Conservation (phyloP, 345 rosid genomes). For the Euclidium syriacum region DNA sequence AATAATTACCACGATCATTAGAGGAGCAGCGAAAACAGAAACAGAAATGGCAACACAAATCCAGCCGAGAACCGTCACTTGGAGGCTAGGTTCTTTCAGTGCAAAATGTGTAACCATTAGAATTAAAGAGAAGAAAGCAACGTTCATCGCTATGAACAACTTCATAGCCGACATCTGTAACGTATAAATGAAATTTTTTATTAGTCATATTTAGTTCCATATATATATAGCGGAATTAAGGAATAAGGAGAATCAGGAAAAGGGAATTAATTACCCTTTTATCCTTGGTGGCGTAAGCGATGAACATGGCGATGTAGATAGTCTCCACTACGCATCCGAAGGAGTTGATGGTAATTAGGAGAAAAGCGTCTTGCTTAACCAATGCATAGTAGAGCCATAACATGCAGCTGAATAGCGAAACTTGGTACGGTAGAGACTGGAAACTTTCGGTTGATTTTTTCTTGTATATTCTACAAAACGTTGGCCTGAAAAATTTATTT, state of each 20-base stretch:
- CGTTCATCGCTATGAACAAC: slow-evolving; percentile 44
- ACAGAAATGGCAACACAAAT: slow-evolving; percentile 64
- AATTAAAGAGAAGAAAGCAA: slow-evolving; percentile 48
- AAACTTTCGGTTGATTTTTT: slow-evolving; percentile 75
- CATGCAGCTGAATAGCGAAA: slow-evolving; percentile 85
- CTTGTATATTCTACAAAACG: slow-evolving; percentile 63
- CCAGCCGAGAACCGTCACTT: slow-evolving; percentile 70
- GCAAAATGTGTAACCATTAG: slow-evolving; percentile 40
- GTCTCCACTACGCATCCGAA: slow-evolving; percentile 73
- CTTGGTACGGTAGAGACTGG: slow-evolving; percentile 76
- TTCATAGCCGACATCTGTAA: slow-evolving; percentile 56
- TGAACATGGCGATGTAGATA: slow-evolving; percentile 53
- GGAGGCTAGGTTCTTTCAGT: slow-evolving; percentile 2
- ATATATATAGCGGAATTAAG: background rate
- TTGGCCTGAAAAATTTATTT: slow-evolving; percentile 62
- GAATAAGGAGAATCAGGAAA: background rate
- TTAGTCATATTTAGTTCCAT: background rate
- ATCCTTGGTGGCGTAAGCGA: slow-evolving; percentile 51
- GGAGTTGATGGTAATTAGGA: slow-evolving; percentile 78
- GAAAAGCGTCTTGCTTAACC: slow-evolving; percentile 49
- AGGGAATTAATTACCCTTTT: slow-evolving; percentile 37
- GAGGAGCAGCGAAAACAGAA: slow-evolving; percentile 77
- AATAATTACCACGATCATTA: slow-evolving; percentile 52
- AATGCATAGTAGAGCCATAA: slow-evolving; percentile 87
- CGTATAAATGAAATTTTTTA: no score